Evolutionary conservation across 441 rosid species (phyloP).

Genomic region (Mallotus repandus): DNA sequence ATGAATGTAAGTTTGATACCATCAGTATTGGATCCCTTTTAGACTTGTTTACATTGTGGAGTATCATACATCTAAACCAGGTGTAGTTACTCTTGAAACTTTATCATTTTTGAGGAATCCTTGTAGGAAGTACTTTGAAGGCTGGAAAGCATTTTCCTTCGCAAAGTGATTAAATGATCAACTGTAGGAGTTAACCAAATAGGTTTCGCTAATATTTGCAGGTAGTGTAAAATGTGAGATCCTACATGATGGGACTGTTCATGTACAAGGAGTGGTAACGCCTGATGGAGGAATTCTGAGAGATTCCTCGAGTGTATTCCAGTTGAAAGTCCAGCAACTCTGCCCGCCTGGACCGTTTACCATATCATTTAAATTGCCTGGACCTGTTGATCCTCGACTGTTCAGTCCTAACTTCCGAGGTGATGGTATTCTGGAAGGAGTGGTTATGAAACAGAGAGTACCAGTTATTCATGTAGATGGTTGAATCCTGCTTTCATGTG

Average conservation of each 20-base stretch:
- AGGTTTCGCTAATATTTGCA: constrained; percentile 29
- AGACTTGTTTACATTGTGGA: no score
- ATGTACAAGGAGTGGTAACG: constrained; percentile 49
- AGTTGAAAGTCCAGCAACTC: constrained; percentile 57
- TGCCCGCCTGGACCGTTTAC: constrained; percentile 66
- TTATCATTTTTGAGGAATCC: no score
- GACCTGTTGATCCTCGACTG: constrained; percentile 84
- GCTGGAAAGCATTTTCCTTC: not conserved
- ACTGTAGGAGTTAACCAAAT: constrained; percentile 4
- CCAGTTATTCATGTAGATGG: constrained; percentile 24
- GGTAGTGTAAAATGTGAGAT: constrained; percentile 60
- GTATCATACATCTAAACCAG: no score
- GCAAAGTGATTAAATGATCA: not conserved
- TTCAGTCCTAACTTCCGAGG: constrained; percentile 42
- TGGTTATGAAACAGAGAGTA: constrained; percentile 45
- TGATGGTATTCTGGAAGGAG: constrained; percentile 78
- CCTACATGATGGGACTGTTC: constrained; percentile 52
- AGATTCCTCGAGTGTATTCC: constrained; percentile 32
- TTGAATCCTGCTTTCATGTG: constrained; percentile 6
- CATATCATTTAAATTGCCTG: constrained; percentile 65
- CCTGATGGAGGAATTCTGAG: constrained; percentile 34
- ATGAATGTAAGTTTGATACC: constrained; percentile 45
- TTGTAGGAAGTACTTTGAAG: no score
- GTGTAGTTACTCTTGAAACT: no score
- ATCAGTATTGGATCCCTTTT: not conserved